phyloP scores from a whole-genome alignment of 1,284 basidiomycete species.

The Papiliotrema nemorosa region DNA sequence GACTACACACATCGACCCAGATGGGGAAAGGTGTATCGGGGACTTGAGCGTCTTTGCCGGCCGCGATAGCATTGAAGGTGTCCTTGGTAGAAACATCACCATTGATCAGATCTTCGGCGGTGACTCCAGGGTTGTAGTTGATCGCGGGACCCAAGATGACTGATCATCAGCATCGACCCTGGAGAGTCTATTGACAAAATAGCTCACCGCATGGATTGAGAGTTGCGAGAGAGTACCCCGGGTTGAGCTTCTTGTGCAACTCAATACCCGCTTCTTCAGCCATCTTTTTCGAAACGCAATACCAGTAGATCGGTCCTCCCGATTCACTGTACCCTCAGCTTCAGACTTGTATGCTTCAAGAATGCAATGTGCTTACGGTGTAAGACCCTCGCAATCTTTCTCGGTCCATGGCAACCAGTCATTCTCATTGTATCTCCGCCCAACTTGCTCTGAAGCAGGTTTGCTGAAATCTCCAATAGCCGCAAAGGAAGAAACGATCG shows the following conservation, averaged over 20 bases:
- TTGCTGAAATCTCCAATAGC: constrained; percentile 22
- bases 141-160: constrained; percentile 29
- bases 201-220: constrained; percentile 19
- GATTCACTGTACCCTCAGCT: background rate
- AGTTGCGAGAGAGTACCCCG: constrained; percentile 20
- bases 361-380: constrained; percentile 4
- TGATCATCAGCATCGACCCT: constrained; percentile 2
- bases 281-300: constrained; percentile 33
- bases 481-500: constrained; percentile 52
- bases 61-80: constrained; percentile 6
- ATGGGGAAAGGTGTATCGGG: constrained; percentile 4
- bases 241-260: constrained; percentile 13
- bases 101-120: constrained; percentile 4
- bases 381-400: constrained; percentile 17
- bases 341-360: background rate
- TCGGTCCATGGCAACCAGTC: constrained; percentile 39
- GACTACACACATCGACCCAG: constrained; percentile 15
- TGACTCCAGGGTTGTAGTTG: constrained; percentile 6
- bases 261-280: constrained; percentile 33
- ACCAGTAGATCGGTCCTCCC: constrained; percentile 10
- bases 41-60: constrained; percentile 11
- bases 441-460: constrained; percentile 15
- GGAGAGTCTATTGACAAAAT: background rate
- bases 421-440: constrained; percentile 31
- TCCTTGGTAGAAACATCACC: constrained; percentile 17